Evolutionary conservation across 257 asterid genomes (phyloP), one percentile per base, ranked within the genome.

Genomic region (Misopates orontium): DNA sequence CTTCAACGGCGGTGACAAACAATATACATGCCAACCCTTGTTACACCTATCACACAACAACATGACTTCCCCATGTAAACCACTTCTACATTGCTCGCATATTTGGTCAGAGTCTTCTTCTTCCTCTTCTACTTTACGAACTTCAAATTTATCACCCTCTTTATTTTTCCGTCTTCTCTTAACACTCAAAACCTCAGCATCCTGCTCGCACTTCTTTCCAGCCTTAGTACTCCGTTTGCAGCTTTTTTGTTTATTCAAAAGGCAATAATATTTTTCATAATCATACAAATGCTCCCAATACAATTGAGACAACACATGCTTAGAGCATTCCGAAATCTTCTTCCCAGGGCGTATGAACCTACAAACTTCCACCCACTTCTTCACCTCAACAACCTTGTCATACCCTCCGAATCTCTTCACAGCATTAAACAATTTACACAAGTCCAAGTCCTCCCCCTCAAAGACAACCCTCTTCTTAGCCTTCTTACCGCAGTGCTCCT

Each of bases 11-110:
- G 98, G 98, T 6, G 98, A 92, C 78, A 92, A 79, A 73, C 98
- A 92, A 73, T 89, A 84, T 42, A 80, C 82, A 69, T 92, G 98
- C 98, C 98, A 92, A 53, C 98, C 98, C 78, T 86, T 89, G 65
- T 92, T 84, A 77, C 98, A 92, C 39, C 98, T 84, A 78, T 92
- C 98, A 74, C 97, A 92, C 73, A 92, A 75, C 77, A 92, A 80
- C 98, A 92, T 92, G 66, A 92, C 97, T 78, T 92, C 97, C 69
- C 95, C 98, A 57, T 92, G 98, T 78, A 85, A 76, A 64, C 98
- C 98, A 82, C 98, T 92, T 71, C 40, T 77, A 75, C 98, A 92
- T 56, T 89, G 98, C 75, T 92, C 96, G 48, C 98, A 92, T 76
- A 89, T 84, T 80, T 92, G 98, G 75, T 85, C 96, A 10, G 50